Evolutionary conservation across 1,284 basidiomycete genomes (phyloP).

Genomic region (Microbotryum intermedium): DNA sequence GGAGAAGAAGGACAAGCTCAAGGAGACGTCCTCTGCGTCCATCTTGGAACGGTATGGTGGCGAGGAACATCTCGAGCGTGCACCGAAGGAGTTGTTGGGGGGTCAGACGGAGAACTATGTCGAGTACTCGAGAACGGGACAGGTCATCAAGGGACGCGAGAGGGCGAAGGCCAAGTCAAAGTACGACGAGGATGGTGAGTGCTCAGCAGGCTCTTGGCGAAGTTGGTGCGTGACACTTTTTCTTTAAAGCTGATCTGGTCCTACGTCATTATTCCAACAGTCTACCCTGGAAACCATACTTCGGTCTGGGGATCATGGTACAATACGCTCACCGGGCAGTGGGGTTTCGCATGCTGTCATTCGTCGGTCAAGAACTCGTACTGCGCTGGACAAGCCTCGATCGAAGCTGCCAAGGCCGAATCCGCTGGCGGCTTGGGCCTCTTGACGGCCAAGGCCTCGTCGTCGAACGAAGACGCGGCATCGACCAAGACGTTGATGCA

Average conservation of each 20-base stretch:
- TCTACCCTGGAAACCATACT: constrained; percentile 88
- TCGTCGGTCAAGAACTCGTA: constrained; percentile 78
- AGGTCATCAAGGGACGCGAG: constrained; percentile 86
- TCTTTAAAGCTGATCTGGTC: not conserved
- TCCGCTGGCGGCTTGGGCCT: constrained; percentile 7
- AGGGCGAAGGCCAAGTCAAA: constrained; percentile 74
- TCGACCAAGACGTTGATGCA: constrained; percentile 47
- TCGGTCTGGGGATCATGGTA: constrained; percentile 96
- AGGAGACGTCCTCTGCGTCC: constrained; percentile 74
- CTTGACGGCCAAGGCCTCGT: constrained; percentile 1
- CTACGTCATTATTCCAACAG: constrained; percentile 42
- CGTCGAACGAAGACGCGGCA: constrained; percentile 37
- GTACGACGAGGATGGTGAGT: constrained; percentile 86
- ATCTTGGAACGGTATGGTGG: constrained; percentile 89
- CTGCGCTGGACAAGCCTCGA: constrained; percentile 46
- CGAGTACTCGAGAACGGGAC: constrained; percentile 88
- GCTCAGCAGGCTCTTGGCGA: not conserved
- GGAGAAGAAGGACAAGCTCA: constrained; percentile 83
- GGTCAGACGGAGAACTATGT: constrained; percentile 97
- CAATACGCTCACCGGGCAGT: constrained; percentile 56
- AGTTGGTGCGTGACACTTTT: constrained; percentile 9
- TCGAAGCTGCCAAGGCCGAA: constrained; percentile 50
- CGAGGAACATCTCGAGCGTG: constrained; percentile 78
- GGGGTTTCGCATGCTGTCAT: constrained; percentile 96
- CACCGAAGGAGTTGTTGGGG: constrained; percentile 76